Base-by-base conservation (phyloP, 495 filamentous ascomycete genomes). In the Aspergillus indologenus region DNA sequence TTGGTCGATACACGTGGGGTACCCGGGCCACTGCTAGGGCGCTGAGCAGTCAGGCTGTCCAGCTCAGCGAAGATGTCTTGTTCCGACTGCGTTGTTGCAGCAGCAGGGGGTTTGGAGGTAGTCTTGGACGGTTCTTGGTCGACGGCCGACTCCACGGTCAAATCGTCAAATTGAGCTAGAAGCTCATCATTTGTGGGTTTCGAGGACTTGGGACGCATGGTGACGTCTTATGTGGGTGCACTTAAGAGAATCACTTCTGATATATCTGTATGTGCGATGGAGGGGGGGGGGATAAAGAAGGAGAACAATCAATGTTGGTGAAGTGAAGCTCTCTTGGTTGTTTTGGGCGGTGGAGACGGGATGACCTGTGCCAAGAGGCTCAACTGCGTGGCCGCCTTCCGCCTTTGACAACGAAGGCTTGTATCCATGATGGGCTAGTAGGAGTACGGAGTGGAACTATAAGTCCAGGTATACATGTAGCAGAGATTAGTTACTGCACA, bases 41-140 rank as follows among this genome's bases (percentile, higher is more conserved):
- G 82, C 64, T 88, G 83, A 57, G 84, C 78, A 53, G 86, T 85
- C 53, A 95, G 85, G 58, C 87, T 85, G 66, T 90, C 90, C 57
- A 98, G 84, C 60, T 97, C 92, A 48, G 90, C 90, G 43, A 98
- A 85, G 54, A 90, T 80, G 65, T 96, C 91, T 53, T 83, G 74
- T 31, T 78, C 78, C 29, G 74, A 68, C 59, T 85, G 75, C n/a
- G n/a, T n/a, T 61, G 81, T 77, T 47, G 72, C 75, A 50, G 81
- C 77, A 45, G 72, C 75, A 49, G 72, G 68, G 31, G 65, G 19
- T 45, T 65, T 61, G 31, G 68, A 53, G 58, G 81, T 75, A 31
- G 81, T 54, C 61, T 81, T 83, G 47, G 79, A 64, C 45, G 75
- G 62, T 59, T 63, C 74, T 53, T 67, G 63, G 34, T 59, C 60